These are phyloP conservation scores for Hemileia vastatrix DNA, from an alignment of 1,284 basidiomycete genomes.

Conservation along the genomic window DNA sequence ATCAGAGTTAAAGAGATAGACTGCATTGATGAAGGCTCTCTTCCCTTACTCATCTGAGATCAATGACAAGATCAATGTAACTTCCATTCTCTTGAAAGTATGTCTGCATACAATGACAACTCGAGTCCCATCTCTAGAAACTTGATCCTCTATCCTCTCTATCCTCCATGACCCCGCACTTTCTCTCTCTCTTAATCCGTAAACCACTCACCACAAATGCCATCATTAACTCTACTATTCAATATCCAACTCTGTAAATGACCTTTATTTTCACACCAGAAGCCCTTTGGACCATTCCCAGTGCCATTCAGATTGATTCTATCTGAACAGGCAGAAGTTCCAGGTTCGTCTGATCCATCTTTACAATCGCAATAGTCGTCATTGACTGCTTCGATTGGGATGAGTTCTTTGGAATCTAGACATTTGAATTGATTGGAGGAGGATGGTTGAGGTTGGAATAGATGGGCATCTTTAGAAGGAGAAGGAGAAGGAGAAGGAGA, in stretches of 20 bases:
- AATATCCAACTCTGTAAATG: constrained; percentile 34
- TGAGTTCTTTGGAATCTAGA: constrained; percentile 35
- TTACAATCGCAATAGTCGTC: constrained; percentile 91
- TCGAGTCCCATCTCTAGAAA: no score
- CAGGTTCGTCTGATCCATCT: constrained; percentile 89
- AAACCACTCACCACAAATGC: constrained; percentile 34
- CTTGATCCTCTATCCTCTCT: no score
- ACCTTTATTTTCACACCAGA: constrained; percentile 39
- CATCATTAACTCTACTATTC: constrained; percentile 37
- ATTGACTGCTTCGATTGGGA: constrained; percentile 66
- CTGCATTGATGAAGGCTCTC: no score
- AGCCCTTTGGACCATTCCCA: constrained; percentile 35
- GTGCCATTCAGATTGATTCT: constrained; percentile 26
- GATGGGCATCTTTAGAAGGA: constrained; percentile 8
- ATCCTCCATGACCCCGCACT: no score
- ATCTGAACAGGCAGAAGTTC: constrained; percentile 43
- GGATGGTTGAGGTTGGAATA: constrained; percentile 14
- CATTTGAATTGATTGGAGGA: constrained; percentile 36
- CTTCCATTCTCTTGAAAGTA: no score
- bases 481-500: background rate
- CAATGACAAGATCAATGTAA: no score
- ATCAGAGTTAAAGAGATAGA: no score
- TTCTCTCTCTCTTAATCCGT: no score
- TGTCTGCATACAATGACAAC: no score
- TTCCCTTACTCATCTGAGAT: no score